Evolutionary conservation across 192 early-diverging fungal genomes (phyloP), one percentile per base, ranked within the genome.

Genomic region (Umbelopsis sp.): DNA sequence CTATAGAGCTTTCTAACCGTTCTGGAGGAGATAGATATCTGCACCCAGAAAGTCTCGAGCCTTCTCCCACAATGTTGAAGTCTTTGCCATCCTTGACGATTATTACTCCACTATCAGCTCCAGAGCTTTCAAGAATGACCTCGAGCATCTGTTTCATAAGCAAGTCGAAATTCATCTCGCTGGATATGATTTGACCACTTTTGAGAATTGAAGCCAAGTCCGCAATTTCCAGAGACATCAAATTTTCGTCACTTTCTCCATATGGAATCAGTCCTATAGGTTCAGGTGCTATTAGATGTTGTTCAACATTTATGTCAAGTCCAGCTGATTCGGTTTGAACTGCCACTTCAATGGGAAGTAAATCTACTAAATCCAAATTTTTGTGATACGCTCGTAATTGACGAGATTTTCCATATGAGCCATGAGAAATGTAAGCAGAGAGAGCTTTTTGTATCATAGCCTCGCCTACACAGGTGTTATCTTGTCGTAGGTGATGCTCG

Each of bases 121-220:
- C 73, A 18, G 73, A 74, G 58, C 74, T 79, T 65, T 79, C 78
- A 22, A 79, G 33, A 41, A 74, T 73, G 16, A 79, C 67, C 44
- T 47, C 30, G 13, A 79, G 30, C 78, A 79, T 75, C 52, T 75
- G 72, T 23, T 79, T 70, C 67, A 79, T 68, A 16, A 79, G 50
- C 12, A 74, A 46, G 21, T 79, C 73, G 69, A 79, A 79, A 30
- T 74, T 75, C 78, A 79, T 79, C 37, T 79, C 78, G 22, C 78
- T 79, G n/a, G 78, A 79, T 18, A 79, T 79, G 16, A 79, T 70
- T 35, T 79, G 78, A 13, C 68, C 66, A 46, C 78, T 79, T 48
- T 79, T 79, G 47, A 79, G 55, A 44, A 79, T 79, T 1, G 78
- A 75, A 4, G 68, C 72, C 11, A 79, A 50, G 37, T 79, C 73